Evolutionary conservation across 306 rosid species (phyloP).

Genomic region (Geum urbanum): DNA sequence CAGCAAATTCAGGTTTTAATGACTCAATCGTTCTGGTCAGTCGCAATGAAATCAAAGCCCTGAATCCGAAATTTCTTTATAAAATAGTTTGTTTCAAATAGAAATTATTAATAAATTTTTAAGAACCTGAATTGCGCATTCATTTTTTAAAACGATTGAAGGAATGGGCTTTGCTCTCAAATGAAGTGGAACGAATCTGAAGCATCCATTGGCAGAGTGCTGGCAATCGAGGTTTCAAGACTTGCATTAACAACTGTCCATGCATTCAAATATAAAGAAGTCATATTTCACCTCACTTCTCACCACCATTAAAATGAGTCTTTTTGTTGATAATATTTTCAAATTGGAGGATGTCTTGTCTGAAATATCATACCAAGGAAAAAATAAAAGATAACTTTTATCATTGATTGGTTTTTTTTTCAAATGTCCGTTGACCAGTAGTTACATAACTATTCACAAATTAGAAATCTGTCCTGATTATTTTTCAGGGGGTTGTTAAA

Average conservation of each 20-base stretch:
- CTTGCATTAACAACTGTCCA: constrained; percentile 18
- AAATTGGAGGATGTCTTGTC: background rate
- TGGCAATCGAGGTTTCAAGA: constrained; percentile 85
- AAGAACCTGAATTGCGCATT: too few relatives aligned
- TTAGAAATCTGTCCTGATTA: background rate
- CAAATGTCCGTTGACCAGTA: background rate
- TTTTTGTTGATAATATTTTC: background rate
- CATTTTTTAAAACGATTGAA: constrained; percentile 21
- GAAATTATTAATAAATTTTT: too few relatives aligned
- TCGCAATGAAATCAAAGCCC: too few relatives aligned
- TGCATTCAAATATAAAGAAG: too few relatives aligned
- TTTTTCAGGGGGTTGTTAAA: background rate
- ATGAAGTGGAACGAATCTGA: constrained; percentile 99
- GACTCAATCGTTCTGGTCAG: too few relatives aligned
- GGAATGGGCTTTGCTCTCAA: constrained; percentile 89
- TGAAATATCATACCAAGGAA: background rate
- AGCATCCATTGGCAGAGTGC: constrained; percentile 98
- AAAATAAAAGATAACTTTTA: background rate
- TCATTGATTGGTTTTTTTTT: too few relatives aligned
- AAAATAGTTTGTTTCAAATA: too few relatives aligned
- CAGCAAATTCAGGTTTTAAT: too few relatives aligned
- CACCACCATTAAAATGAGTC: background rate
- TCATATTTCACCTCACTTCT: constrained; percentile 1
- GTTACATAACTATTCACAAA: background rate
- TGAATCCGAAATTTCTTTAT: too few relatives aligned